A percentile compares a stretch with the other conserved stretches of the same genome.
Evolutionary conservation across 78 protist species (phyloP).

Genomic region (Dictyostelium brefeldianum): DNA sequence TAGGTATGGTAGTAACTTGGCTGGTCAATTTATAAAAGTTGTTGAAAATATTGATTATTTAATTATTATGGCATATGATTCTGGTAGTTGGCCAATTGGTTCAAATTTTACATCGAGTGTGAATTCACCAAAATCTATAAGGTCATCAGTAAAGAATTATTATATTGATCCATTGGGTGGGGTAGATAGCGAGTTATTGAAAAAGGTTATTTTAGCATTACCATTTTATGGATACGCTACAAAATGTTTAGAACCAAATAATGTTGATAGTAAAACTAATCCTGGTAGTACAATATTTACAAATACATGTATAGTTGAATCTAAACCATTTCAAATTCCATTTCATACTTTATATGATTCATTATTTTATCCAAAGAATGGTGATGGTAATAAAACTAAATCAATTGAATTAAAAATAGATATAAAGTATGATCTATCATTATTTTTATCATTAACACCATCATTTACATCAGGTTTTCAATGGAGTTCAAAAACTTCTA

Average conservation of each 20-base stretch:
- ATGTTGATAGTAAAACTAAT: not conserved
- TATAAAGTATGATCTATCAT: too few relatives aligned
- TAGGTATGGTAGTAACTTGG: not conserved
- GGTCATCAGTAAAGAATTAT: not conserved
- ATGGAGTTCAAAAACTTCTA: not conserved
- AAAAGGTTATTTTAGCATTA: not conserved
- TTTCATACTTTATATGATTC: not conserved
- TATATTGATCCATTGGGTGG: not conserved
- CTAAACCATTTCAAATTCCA: not conserved
- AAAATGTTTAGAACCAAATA: not conserved
- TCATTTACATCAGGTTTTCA: not conserved
- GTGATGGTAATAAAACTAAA: too few relatives aligned
- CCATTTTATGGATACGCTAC: not conserved
- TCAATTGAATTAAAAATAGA: too few relatives aligned
- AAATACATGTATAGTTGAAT: not conserved
- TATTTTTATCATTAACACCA: not conserved
- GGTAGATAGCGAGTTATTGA: not conserved
- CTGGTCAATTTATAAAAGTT: not conserved
- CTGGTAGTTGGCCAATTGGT: not conserved
- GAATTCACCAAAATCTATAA: not conserved
- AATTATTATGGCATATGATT: not conserved
- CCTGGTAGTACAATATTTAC: not conserved
- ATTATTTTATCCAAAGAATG: too few relatives aligned
- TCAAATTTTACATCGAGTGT: not conserved
- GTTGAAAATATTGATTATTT: not conserved